A percentile compares a stretch with the other conserved stretches of the same genome.
Conservation (phyloP, 108 stramenopile species). For the Nitzschia palea region DNA sequence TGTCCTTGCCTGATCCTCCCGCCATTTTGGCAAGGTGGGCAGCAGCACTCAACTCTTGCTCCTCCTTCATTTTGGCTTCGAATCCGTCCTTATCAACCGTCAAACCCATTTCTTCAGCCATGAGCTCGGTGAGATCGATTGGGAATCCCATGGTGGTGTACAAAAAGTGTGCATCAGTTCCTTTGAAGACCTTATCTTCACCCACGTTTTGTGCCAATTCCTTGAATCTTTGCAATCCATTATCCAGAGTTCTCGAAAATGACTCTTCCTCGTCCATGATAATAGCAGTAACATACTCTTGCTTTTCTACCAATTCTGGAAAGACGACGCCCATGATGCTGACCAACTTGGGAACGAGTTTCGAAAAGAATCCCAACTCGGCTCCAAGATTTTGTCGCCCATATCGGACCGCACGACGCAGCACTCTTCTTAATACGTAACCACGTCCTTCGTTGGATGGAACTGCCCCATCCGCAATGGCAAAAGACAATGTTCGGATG, state of each 20-base stretch:
- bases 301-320: conserved; percentile 88
- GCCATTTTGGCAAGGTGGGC: conserved; percentile 80
- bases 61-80: conserved; percentile 88
- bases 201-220: conserved; percentile 74
- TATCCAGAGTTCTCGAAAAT: conserved; percentile 95
- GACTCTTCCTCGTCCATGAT: conserved; percentile 94
- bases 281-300: conserved; percentile 77
- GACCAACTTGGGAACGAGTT: conserved; percentile 86
- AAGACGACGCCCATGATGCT: conserved; percentile 89
- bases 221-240: conserved; percentile 92
- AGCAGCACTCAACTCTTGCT: conserved; percentile 74
- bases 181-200: conserved; percentile 78
- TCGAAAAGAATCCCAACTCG: conserved; percentile 94
- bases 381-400: conserved; percentile 94
- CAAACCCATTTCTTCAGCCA: conserved; percentile 97
- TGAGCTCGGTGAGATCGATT: conserved; percentile 96
- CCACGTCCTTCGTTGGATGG: conserved; percentile 98
- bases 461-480: conserved; percentile 98
- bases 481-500: conserved; percentile 94
- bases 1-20: conserved; percentile 89
- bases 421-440: conserved; percentile 94
- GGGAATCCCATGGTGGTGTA: conserved; percentile 99
- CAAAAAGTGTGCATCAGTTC: conserved; percentile 92
- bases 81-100: conserved; percentile 91
- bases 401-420: conserved; percentile 96